Evolutionary conservation across 371 early-diverging fungal genomes (phyloP).

Genomic region (Capniomyces stellatus): DNA sequence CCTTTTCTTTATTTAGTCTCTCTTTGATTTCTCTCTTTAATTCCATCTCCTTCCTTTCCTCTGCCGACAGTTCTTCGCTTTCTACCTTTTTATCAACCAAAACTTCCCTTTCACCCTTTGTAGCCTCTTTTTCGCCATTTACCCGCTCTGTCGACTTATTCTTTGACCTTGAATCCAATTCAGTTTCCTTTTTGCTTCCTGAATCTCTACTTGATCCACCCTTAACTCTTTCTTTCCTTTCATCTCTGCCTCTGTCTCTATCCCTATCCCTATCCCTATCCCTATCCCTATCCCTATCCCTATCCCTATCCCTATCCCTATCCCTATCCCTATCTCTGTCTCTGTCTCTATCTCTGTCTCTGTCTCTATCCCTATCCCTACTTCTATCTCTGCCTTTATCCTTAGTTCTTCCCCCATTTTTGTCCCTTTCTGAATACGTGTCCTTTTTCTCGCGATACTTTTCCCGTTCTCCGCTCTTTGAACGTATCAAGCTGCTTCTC

Average conservation of each 20-base stretch:
- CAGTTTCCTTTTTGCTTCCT: background rate
- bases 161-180: background rate
- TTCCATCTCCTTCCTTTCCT: background rate
- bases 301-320: constrained; percentile 12
- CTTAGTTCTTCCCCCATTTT: background rate
- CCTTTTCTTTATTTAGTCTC: background rate
- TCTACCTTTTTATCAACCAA: background rate
- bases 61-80: background rate
- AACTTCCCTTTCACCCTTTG: background rate
- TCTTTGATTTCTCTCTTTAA: background rate
- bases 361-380: background rate
- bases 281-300: constrained; percentile 15
- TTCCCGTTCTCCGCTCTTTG: no score
- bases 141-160: background rate
- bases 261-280: constrained; percentile 11
- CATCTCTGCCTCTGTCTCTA: constrained; percentile 1
- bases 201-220: background rate
- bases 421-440: no score
- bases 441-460: no score
- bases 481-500: no score
- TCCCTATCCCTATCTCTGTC: constrained; percentile 2
- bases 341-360: background rate
- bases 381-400: background rate
- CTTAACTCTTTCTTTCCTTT: background rate
- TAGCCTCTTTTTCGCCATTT: background rate